Base-by-base conservation (phyloP, 768 basidiomycete species). In the Rhodosporidiobolus odoratus region DNA sequence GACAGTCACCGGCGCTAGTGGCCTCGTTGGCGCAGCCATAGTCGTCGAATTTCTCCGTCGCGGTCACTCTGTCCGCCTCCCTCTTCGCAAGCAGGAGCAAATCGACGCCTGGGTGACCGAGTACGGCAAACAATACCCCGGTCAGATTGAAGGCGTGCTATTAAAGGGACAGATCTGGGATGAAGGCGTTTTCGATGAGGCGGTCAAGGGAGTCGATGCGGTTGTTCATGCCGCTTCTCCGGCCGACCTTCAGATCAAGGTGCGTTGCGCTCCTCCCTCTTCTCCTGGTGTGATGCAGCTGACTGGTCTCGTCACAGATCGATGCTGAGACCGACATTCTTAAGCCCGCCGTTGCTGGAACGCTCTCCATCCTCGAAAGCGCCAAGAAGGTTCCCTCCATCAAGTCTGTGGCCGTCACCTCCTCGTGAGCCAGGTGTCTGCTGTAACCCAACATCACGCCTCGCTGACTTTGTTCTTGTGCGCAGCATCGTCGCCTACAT, bases 361-460 rank as follows among this genome's bases (percentile, higher is more conserved):
- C 38, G 25, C 57, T 58, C n/a, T 58, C 57, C 37, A 25, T 58
- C 38, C 57, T 58, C 57, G 57, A 40, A 15, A n/a, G 25, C 25
- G 37, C 38, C 25, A 40, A n/a, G 38, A 58, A 41, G 57, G 38
- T n/a, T 15, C 4, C 8, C 6, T n/a, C 37, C 5, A 40, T 58
- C 57, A 58, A 58, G 57, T 58, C 57, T 2, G 19, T 58, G n/a
- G 57, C 41, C 12, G 2, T 23, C 54, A 58, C 38, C 38, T 15
- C 38, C 3, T 58, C 57, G 57, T 40, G n/a, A 25, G 54, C n/a
- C 30, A 32, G 32, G 4, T 38, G 35, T 37, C 35, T 35, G 35
- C n/a, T 57, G 30, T 2, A 10, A 25, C 16, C 53, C 43, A 23
- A 45, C 13, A 45, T 13, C 13, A 54, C 4, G 54, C 54, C 19